Conservation (phyloP, 495 filamentous ascomycete species). For the Parathielavia hyrcaniae region DNA sequence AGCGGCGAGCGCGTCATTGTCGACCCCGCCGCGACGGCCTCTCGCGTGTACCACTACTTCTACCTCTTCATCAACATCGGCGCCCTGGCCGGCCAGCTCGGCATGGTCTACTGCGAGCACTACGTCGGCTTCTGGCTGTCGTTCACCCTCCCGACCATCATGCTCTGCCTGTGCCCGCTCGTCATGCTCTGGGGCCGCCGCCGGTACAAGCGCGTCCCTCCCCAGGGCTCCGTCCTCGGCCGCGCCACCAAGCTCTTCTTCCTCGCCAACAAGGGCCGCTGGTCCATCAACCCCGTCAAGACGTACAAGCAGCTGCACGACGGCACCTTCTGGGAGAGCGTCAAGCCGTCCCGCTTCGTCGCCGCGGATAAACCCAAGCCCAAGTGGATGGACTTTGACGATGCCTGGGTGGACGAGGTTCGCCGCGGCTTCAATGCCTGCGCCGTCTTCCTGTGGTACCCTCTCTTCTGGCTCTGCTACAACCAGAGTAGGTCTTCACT, state of each 20-base stretch:
- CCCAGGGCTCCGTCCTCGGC: constrained; percentile 57
- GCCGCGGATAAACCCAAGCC: constrained; percentile 45
- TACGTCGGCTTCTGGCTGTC: constrained; percentile 76
- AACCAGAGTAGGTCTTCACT: constrained; percentile 39
- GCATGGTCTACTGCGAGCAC: constrained; percentile 61
- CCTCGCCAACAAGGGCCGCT: constrained; percentile 57
- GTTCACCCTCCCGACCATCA: constrained; percentile 53
- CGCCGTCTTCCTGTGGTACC: constrained; percentile 57
- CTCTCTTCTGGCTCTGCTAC: constrained; percentile 49
- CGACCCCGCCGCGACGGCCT: constrained; percentile 58
- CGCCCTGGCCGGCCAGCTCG: constrained; percentile 46
- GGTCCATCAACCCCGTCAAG: constrained; percentile 51
- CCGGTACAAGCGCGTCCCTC: constrained; percentile 52
- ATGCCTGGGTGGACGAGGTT: constrained; percentile 46
- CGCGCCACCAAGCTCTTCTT: constrained; percentile 51
- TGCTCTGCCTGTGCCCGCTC: constrained; percentile 54
- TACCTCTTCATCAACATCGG: constrained; percentile 69
- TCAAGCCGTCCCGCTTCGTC: constrained; percentile 56
- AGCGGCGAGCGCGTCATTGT: constrained; percentile 62
- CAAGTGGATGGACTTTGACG: constrained; percentile 66
- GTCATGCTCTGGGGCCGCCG: constrained; percentile 58
- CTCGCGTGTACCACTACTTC: constrained; percentile 57
- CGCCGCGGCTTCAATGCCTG: constrained; percentile 61
- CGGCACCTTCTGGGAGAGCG: constrained; percentile 55
- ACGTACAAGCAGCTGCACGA: constrained; percentile 52